Evolutionary conservation across 768 basidiomycete genomes (phyloP), one percentile per base, ranked within the genome.

Genomic region (Rhodotorula diobovata): DNA sequence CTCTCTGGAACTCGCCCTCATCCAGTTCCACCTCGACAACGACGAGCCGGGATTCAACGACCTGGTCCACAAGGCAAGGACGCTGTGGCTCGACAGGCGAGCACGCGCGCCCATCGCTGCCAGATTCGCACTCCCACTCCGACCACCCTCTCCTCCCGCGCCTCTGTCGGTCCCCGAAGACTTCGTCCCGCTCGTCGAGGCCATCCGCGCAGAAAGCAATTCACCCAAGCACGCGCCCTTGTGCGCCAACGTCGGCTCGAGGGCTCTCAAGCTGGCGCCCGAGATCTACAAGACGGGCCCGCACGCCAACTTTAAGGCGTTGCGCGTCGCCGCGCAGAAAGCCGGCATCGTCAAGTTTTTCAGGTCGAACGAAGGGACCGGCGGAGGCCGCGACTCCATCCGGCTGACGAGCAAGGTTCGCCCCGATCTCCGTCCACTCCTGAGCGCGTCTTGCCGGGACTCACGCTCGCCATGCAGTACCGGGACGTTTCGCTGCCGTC

Each of bases 21-120:
- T 65, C 45, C 55, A 35, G 18, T 65, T 58, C 64, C 64, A 65
- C 56, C 64, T 65, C 64, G 55, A 37, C 64, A 57, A 65, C 64
- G 64, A 65, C 46, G 46, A 65, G 35, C 32, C 32, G 2, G 64
- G 46, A 2, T 39, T 37, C 46, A 34, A n/a, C 8, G 1, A 4
- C 14, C 11, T 28, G 14, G 4, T 65, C 12, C 0, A 4, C 35
- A 11, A 2, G 7, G 64, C 64, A 18, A 28, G 64, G 21, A 0
- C 0, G 0, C 7, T 18, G 4, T 65, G 64, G 64, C 32, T 6
- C 25, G 1, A 34, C 1, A 55, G 64, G 6, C 32, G 64, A 16
- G 5, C 0, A 0, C 16, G 10, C 0, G 64, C 55, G 0, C 9
- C 37, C 21, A 8, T 4, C 0, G 4, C 34, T 4, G 56, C 55